phyloP scores from a whole-genome alignment of 495 filamentous ascomycete species.

The Sphaerosporella brunnea region DNA sequence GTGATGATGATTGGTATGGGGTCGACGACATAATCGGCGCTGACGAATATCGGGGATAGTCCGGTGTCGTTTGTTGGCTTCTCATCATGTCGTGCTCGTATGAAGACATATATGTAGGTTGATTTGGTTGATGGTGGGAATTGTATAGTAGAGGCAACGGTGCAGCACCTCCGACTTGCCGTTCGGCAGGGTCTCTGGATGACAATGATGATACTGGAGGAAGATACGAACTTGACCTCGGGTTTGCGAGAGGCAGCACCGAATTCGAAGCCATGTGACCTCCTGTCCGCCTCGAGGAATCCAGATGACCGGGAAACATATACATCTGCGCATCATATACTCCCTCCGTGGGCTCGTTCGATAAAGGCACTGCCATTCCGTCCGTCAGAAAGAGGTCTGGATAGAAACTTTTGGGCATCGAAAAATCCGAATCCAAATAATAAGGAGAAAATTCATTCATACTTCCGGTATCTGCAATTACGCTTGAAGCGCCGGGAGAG shows the following conservation, averaged over 20 bases:
- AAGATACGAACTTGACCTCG: constrained; percentile 20
- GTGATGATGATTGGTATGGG: constrained; percentile 17
- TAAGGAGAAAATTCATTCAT: constrained; percentile 16
- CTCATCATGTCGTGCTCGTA: background rate
- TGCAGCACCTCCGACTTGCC: constrained; percentile 11
- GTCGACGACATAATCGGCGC: constrained; percentile 7
- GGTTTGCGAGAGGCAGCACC: constrained; percentile 14
- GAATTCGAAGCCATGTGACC: constrained; percentile 18
- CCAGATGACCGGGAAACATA: constrained; percentile 11
- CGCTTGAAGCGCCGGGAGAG: constrained; percentile 18
- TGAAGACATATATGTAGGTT: background rate
- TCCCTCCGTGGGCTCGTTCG: constrained; percentile 15
- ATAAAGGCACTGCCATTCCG: constrained; percentile 11
- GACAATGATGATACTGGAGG: constrained; percentile 23
- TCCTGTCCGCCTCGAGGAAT: constrained; percentile 22
- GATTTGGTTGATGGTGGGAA: background rate
- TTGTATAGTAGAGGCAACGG: constrained; percentile 5
- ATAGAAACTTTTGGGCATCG: background rate
- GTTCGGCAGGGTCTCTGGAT: constrained; percentile 19
- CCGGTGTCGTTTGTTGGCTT: constrained; percentile 6
- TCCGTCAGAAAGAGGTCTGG: constrained; percentile 19
- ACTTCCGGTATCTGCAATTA: constrained; percentile 22
- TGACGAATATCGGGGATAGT: constrained; percentile 14
- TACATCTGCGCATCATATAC: constrained; percentile 20
- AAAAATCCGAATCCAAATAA: background rate